These are phyloP conservation scores for Boletus reticuloceps DNA, from an alignment of 768 basidiomycete species.

Conservation along the genomic window DNA sequence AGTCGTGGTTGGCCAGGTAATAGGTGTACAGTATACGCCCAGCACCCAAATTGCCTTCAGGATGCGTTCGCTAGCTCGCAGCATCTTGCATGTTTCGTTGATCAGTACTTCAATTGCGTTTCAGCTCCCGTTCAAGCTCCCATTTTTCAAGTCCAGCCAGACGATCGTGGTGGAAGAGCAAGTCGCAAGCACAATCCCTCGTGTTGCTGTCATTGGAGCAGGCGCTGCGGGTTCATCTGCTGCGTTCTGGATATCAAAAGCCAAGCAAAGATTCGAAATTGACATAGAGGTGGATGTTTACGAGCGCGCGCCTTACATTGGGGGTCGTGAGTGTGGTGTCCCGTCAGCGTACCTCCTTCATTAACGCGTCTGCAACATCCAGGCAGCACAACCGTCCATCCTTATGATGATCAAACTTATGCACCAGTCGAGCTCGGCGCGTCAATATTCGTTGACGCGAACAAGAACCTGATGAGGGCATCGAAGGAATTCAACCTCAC, in stretches of 20 bases:
- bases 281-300: constrained; percentile 82
- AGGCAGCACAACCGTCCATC: constrained; percentile 81
- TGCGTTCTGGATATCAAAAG: constrained; percentile 80
- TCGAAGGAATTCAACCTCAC: constrained; percentile 77
- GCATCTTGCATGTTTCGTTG: constrained; percentile 22
- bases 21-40: not conserved
- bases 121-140: constrained; percentile 54
- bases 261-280: constrained; percentile 64
- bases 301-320: constrained; percentile 72
- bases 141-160: constrained; percentile 46
- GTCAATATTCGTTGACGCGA: constrained; percentile 78
- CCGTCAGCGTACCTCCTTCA: not conserved
- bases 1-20: no score
- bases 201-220: constrained; percentile 87
- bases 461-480: constrained; percentile 73
- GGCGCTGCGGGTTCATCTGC: constrained; percentile 86
- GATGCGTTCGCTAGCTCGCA: constrained; percentile 17
- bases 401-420: constrained; percentile 57
- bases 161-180: constrained; percentile 19
- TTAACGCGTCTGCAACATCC: constrained; percentile 3
- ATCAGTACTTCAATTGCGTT: constrained; percentile 28
- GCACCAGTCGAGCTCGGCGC: constrained; percentile 80
- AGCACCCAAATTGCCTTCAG: not conserved
- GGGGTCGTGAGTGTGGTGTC: constrained; percentile 67
- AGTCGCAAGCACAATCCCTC: constrained; percentile 33